Evolutionary conservation across 2,329 filamentous ascomycete species (phyloP), one percentile per base, ranked within the genome.

Genomic region (Fusarium sp.): DNA sequence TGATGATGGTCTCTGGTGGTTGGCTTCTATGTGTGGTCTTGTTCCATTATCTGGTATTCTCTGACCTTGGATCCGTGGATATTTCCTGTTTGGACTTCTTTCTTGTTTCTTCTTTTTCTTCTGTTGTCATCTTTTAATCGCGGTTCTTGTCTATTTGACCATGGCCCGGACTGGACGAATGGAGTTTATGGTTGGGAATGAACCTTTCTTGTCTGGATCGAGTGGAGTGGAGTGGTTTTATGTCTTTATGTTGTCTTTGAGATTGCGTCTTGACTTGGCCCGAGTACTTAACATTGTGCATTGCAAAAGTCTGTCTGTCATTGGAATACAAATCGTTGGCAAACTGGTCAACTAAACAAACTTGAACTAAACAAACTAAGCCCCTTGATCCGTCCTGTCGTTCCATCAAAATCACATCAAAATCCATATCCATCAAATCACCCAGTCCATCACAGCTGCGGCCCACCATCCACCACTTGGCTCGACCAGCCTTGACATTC

Each of bases 221-320:
- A 50, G 45, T 50, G 45, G 45, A 50, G 45, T 50, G 45, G 16
- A 30, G 45, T 37, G 27, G 54, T 30, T 30, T 25, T 57, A 45
- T 61, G 48, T 30, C 18, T 35, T 13, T 32, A 37, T 7, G 14
- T 32, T 61, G 48, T 32, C 27, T 18, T n/a, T 37, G 45, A 35
- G 35, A 43, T 43, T 41, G 37, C n/a, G 11, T 43, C 58, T 60
- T 59, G 56, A 23, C 48, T 60, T 50, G 56, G 27, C 32, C 56
- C n/a, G 59, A 27, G 61, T 48, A 61, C 9, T 23, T 68, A 35
- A 27, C 25, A 50, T n/a, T 50, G 45, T 50, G 56, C 43, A 57
- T 64, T 68, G 63, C 48, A 74, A 73, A 74, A 74, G 71, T 69
- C 52, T 72, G 63, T 65, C 34, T 50, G 45, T 50, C 45, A 64